Base-by-base conservation (phyloP, 1,284 basidiomycete species). In the Marasmius tenuissimus region DNA sequence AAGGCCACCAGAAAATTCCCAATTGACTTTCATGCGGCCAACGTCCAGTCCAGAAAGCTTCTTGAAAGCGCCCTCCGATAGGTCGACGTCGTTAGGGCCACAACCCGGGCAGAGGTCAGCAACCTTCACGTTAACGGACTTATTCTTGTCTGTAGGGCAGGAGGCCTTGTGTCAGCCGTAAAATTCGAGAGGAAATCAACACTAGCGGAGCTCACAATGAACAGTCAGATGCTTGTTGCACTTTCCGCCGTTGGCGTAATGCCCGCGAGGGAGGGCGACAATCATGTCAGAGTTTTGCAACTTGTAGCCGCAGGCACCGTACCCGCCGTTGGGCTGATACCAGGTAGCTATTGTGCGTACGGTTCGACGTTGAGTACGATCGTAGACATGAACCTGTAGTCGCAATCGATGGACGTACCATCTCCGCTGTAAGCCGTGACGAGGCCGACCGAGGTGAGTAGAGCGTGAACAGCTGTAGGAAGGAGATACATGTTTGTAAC, bases 51-150 rank as follows among this genome's bases (percentile, higher is more conserved):
- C 62, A 1, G 75, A 74, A 45, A 80, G 69, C 33, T 71, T 60
- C 58, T 71, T 61, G 66, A 79, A 81, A 7, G 73, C 73, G 3
- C 69, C 69, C 8, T 66, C 66, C 12, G 73, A 72, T 42, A 80
- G 68, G 66, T 81, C 79, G 62, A 81, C 69, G 40, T 71, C 69
- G 35, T 72, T 63, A 22, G 70, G 61, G 0, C 65, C 68, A 61
- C 78, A 80, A 0, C 71, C 73, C 7, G 70, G 71, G 64, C 42
- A 45, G 14, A 45, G 18, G 42, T 45, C 42, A 14, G 42, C 71
- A 4, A 80, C 74, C 10, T 69, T 66, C 0, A 73, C 79, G 1
- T 65, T 63, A 53, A 76, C 65, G 6, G 70, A 68, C 7, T 70
- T 71, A 33, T 74, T 72, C 42, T 69, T 65, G 67, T 71, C 70